Base-by-base conservation (phyloP, 441 rosid species). In the Macaranga tanarius region DNA sequence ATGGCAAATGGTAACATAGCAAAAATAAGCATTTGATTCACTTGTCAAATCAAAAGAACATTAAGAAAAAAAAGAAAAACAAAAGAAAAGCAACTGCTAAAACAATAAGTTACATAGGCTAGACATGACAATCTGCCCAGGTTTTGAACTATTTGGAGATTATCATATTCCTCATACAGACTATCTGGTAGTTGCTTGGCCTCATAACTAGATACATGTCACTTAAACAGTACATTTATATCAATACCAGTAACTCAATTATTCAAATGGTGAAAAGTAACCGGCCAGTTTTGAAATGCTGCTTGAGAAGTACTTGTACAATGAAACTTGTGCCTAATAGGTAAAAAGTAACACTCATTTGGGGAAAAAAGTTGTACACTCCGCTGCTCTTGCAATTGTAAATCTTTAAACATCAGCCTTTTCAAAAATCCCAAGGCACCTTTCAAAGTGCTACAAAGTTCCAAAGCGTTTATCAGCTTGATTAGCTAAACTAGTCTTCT, bases 1-100 rank as follows among this genome's bases (percentile, higher is more conserved):
- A 74, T 71, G 62, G 80, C 17, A 72, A 19, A 44, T 64, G 51
- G 44, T 48, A n/a, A 31, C 25, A 59, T 1, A 48, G 38, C 58
- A 60, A 17, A 47, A n/a, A 56, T 42, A 51, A 65, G 65, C n/a
- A 69, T 56, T 7, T 55, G 22, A 13, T 50, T 71, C 19, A 57
- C 69, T 50, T 51, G 25, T 16, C 23, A 16, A 65, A 74, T 22
- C 3, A 42, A 77, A 61, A 10, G 11, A 55, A 47, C 47, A 55
- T 17, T 12, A 57, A 40, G 8, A 31, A 67, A 52, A 59, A 7
- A 10, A 31, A 58, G 15, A 3, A 55, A n/a, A n/a, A n/a, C n/a
- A n/a, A 66, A 60, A 50, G 12, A 15, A 52, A 64, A 20, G 38
- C 7, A 23, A 64, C 12, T 40, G n/a, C 19, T 11, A 19, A 4